Evolutionary conservation across 2,329 filamentous ascomycete species (phyloP), one percentile per base, ranked within the genome.

Genomic region (Monosporascus sp.): DNA sequence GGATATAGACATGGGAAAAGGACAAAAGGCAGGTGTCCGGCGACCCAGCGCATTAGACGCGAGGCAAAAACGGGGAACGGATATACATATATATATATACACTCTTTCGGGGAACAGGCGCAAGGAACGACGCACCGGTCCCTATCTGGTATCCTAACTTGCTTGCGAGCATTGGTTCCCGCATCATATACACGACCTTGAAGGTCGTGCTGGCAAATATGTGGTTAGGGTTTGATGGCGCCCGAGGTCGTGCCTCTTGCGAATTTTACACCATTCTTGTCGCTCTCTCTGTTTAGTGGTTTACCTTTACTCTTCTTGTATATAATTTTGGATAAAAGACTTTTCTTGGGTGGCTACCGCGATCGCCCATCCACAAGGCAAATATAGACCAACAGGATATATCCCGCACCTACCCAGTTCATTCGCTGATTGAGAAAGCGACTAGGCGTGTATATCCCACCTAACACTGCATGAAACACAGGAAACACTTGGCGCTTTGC

Each of bases 151-250:
- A 42, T 20, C 39, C 39, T 14, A 42, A 8, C 39, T 20, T 42
- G 17, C 6, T 42, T 42, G 39, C 20, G 22, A 42, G 39, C 18
- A 42, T 42, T 42, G 44, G 55, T 52, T 54, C 57, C 22, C 51
- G 56, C 54, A 49, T 50, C 49, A 54, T 39, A 41, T 52, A 53
- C 55, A 53, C 56, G 56, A 55, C 55, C 56, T 60, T 48, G 57
- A 60, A 7, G 57, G 56, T 50, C 52, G 58, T 54, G 58, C 58
- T 58, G 54, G 58, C 50, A 53, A 55, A 27, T 22, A 34, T 46
- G 20, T 18, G 42, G 42, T 27, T 17, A 2, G 42, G 15, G 42
- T 15, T 14, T 34, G 31, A 34, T 34, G 11, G 11, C 11, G 5
- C 11, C 9, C 31, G 39, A 18, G 18, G 39, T 9, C 39, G 31